Evolutionary conservation across 257 asterid genomes (phyloP), one percentile per base, ranked within the genome.

Genomic region (Salvia rosmarinus): DNA sequence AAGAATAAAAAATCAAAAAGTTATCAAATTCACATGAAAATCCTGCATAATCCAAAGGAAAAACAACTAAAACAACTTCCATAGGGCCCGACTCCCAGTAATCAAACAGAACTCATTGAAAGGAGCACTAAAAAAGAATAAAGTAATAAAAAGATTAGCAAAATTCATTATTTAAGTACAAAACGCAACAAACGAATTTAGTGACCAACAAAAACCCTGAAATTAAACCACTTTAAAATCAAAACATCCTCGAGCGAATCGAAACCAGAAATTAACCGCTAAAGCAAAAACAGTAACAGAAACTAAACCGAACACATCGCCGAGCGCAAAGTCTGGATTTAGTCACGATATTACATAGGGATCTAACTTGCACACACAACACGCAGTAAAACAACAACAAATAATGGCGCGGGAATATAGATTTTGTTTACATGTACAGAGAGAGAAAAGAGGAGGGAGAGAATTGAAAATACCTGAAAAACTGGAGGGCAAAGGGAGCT

Each of bases 401-500:
- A 12, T 9, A 73, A 76, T 76, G 82, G 84, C 82, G 84, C 55
- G 80, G 82, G 64, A 52, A 58, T 1, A 13, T 9, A 17, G 4
- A 67, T 8, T 42, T 10, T 16, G 37, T 56, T 32, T 20, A 34
- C 16, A 32, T 25, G 66, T n/a, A 34, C 51, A 47, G 64, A 60
- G 30, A 25, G 32, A 64, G 68, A 68, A 12, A 43, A 79, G 78
- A 9, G 64, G 20, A 30, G 78, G 82, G 84, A 39, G 83, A 80
- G 75, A 82, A 44, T 65, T 35, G 87, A 80, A 86, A 80, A 64
- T 84, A 84, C 86, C 84, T 74, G 84, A 32, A 71, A 72, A 77
- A 55, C 14, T 12, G 72, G 67, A 86, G 89, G 89, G 89, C 79
- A 86, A 77, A 70, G 82, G 84, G 37, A 76, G 44, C 78, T 37